phyloP scores from a whole-genome alignment of 345 rosid species.

The Alliaria petiolata region DNA sequence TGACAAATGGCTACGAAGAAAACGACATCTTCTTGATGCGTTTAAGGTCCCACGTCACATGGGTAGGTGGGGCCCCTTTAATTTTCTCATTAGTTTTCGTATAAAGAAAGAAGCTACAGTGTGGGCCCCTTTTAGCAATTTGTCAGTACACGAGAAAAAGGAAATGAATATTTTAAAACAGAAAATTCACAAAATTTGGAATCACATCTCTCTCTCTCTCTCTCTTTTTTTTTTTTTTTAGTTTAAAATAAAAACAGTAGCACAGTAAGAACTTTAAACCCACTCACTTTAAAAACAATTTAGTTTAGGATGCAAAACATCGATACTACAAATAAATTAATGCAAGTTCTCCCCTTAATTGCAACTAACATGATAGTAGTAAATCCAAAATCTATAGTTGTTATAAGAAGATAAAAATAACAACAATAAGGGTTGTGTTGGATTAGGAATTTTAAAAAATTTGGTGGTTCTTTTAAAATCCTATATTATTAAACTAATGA shows the following conservation, averaged over 20 bases:
- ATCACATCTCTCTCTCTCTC: background rate
- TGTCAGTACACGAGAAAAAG: constrained; percentile 18
- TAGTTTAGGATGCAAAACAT: background rate
- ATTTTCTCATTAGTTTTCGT: constrained; percentile 21
- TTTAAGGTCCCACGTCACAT: constrained; percentile 39
- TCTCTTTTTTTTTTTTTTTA: background rate
- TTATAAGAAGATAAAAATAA: no score
- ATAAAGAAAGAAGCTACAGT: constrained; percentile 33
- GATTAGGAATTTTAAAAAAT: no score
- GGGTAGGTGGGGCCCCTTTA: constrained; percentile 30
- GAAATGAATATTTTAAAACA: background rate
- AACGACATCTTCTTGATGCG: constrained; percentile 38
- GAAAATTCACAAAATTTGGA: background rate
- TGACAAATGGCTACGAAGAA: constrained; percentile 36
- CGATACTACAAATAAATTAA: background rate
- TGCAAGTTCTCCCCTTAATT: background rate
- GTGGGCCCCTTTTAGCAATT: constrained; percentile 2
- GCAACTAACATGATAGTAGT: background rate
- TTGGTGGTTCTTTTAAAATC: no score
- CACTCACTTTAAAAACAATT: no score
- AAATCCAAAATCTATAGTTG: background rate
- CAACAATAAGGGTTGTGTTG: no score
- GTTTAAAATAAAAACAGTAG: background rate
- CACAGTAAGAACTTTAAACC: no score
- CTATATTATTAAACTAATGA: no score